A percentile compares a stretch with the other conserved stretches of the same genome.
Conservation (phyloP, 805 yeast species). For the Suhomyces pyralidae region DNA sequence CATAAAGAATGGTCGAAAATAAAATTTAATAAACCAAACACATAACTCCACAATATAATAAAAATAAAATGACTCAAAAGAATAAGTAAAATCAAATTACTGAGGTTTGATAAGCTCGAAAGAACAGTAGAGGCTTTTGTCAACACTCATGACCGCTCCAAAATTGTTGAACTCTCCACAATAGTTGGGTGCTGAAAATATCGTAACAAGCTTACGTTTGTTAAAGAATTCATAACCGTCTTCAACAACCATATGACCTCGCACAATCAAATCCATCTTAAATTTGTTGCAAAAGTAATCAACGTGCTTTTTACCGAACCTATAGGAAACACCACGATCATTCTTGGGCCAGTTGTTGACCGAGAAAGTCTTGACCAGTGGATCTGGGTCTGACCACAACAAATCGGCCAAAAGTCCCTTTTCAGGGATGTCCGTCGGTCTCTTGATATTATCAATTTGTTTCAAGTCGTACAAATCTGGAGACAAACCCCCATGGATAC, state of each 20-base stretch:
- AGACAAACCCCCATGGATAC: constrained; percentile 72
- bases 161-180: constrained; percentile 79
- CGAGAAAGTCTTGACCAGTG: constrained; percentile 32
- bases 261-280: constrained; percentile 70
- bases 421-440: constrained; percentile 86
- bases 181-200: constrained; percentile 80
- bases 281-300: constrained; percentile 62
- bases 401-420: constrained; percentile 74
- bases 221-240: constrained; percentile 84
- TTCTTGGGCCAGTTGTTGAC: constrained; percentile 68
- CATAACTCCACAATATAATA: constrained; percentile 2
- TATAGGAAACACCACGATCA: constrained; percentile 79
- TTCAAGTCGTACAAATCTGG: constrained; percentile 64
- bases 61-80: not conserved
- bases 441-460: constrained; percentile 65
- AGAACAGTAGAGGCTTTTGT: constrained; percentile 63
- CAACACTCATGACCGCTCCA: constrained; percentile 78
- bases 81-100: constrained; percentile 8
- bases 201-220: constrained; percentile 69
- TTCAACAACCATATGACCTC: constrained; percentile 90
- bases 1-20: not conserved
- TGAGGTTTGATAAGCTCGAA: constrained; percentile 67
- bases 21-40: not conserved
- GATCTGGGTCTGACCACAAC: constrained; percentile 81
- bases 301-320: constrained; percentile 73